phyloP scores from a whole-genome alignment of 2,329 filamentous ascomycete species.

The Colletotrichum gigasporum region DNA sequence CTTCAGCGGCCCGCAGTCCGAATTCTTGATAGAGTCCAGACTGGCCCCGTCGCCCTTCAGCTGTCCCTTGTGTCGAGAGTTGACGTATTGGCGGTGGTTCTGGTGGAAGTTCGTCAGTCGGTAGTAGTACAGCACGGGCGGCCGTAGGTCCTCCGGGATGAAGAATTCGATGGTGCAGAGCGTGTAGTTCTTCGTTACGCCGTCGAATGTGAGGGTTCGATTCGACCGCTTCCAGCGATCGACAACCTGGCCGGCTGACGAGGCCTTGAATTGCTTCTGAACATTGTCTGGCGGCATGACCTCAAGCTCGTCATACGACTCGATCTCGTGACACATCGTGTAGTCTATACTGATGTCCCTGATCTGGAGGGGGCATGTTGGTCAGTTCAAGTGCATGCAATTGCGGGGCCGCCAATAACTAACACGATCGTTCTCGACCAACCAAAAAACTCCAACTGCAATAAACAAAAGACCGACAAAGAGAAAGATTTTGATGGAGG shows the following conservation, averaged over 20 bases:
- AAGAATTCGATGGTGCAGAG: slow-evolving; percentile 6
- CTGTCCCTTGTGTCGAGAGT: neutral
- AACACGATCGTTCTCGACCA: neutral
- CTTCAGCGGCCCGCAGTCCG: neutral
- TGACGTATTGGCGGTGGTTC: slow-evolving; percentile 3
- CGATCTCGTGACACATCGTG: slow-evolving; percentile 13
- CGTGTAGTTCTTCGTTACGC: neutral
- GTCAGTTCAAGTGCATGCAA: neutral
- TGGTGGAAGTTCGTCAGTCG: neutral
- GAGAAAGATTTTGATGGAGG: neutral
- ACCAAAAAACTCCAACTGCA: neutral
- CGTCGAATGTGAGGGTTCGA: neutral
- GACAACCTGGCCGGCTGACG: neutral
- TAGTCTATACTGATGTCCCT: neutral
- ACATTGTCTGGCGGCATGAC: slow-evolving; percentile 11
- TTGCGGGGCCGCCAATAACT: neutral
- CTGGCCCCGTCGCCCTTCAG: neutral
- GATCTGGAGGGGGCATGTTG: neutral
- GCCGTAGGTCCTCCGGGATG: slow-evolving; percentile 1
- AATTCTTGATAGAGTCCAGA: neutral
- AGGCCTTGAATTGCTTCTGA: slow-evolving; percentile 1
- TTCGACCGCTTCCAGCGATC: slow-evolving; percentile 9
- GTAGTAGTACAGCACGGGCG: slow-evolving; percentile 5
- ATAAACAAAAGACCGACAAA: neutral
- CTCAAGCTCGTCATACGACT: slow-evolving; percentile 11